Evolutionary conservation across 2,329 filamentous ascomycete species (phyloP).

Genomic region (Trichoderma harzianum): DNA sequence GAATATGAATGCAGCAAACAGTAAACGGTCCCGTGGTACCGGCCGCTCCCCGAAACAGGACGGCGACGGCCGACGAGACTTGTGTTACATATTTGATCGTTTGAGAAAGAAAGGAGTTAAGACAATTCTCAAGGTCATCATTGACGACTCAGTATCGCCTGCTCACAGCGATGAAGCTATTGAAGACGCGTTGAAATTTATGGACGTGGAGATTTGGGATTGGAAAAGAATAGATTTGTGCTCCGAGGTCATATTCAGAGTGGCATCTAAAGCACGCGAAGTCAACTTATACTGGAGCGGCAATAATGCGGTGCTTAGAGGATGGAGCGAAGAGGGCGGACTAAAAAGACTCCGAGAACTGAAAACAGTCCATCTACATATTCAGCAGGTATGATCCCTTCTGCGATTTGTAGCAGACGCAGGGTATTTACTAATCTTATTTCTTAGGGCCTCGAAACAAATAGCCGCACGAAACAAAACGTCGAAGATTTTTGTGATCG

Average conservation of each 20-base stretch:
- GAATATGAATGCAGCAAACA: constrained; percentile 17
- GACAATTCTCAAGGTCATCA: constrained; percentile 30
- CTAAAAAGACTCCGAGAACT: constrained; percentile 25
- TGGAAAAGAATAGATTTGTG: constrained; percentile 32
- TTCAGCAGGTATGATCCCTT: constrained; percentile 17
- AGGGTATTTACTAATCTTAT: neutral
- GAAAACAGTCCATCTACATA: constrained; percentile 25
- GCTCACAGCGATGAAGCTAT: constrained; percentile 32
- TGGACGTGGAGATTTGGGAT: constrained; percentile 30
- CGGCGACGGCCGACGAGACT: constrained; percentile 18
- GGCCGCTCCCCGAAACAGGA: constrained; percentile 13
- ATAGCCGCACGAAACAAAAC: constrained; percentile 19
- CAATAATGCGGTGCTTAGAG: constrained; percentile 32
- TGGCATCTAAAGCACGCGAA: constrained; percentile 13
- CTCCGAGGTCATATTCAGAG: constrained; percentile 24
- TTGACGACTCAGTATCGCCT: constrained; percentile 24
- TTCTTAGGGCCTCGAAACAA: constrained; percentile 21
- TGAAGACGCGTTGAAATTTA: constrained; percentile 24
- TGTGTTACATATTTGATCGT: constrained; percentile 29
- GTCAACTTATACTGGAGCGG: constrained; percentile 32
- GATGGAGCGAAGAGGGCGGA: constrained; percentile 30
- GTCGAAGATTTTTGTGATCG: constrained; percentile 21
- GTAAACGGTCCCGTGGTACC: constrained; percentile 3
- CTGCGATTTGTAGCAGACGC: neutral
- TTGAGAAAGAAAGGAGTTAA: constrained; percentile 27